phyloP scores from a whole-genome alignment of 305 asterid genomes.

The Andrographis paniculata region DNA sequence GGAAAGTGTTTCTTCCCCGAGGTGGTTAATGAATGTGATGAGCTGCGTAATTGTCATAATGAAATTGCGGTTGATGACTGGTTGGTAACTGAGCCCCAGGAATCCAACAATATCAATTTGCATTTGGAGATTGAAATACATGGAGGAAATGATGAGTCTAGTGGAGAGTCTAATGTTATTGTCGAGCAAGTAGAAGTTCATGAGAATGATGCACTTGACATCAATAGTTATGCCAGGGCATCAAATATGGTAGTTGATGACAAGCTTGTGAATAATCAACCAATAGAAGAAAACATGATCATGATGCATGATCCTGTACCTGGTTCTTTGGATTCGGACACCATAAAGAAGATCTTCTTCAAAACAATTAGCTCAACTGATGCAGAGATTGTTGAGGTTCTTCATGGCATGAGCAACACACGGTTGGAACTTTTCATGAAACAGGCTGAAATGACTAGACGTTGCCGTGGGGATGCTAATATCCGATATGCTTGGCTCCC shows the following conservation, averaged over 20 bases:
- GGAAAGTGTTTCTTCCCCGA: conserved; percentile 90
- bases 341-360: conserved; percentile 41
- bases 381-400: conserved; percentile 43
- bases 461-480: conserved; percentile 73
- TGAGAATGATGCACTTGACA: conserved; percentile 30
- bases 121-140: conserved; percentile 57
- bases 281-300: conserved; percentile 24
- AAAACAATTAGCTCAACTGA: conserved; percentile 37
- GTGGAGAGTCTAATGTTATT: conserved; percentile 65
- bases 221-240: conserved; percentile 26
- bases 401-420: conserved; percentile 39
- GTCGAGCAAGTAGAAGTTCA: conserved; percentile 34
- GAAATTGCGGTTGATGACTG: conserved; percentile 28
- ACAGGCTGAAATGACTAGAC: conserved; percentile 65
- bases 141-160: conserved; percentile 55
- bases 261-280: conserved; percentile 21
- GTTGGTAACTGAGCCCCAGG: conserved; percentile 29
- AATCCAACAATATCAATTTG: conserved; percentile 37
- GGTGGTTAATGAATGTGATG: conserved; percentile 34
- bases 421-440: conserved; percentile 74
- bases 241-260: conserved; percentile 23
- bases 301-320: conserved; percentile 17
- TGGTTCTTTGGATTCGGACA: conserved; percentile 29
- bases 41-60: conserved; percentile 17
- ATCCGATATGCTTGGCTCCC: conserved; percentile 92